Conservation (phyloP, 106 monocot species). For the Platanthera guangdongensis region DNA sequence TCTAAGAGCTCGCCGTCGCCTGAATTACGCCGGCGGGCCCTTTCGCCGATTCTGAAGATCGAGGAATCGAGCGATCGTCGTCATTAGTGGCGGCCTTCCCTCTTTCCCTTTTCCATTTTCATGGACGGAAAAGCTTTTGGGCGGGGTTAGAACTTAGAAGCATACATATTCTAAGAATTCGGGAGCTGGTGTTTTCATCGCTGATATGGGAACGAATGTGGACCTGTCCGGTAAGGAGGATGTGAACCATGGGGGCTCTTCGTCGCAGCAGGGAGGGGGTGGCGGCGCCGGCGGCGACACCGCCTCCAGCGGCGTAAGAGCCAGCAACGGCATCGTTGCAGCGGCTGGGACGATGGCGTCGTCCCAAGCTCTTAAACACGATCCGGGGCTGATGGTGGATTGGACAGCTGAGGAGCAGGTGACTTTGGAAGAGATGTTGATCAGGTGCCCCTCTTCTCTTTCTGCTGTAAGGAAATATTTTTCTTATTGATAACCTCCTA, state of each 20-base stretch:
- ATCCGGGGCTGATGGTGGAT: constrained; percentile 30
- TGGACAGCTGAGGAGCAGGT: constrained; percentile 41
- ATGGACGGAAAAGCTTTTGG: background rate
- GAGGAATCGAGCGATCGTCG: background rate
- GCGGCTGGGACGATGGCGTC: constrained; percentile 10
- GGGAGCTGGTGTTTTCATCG: background rate
- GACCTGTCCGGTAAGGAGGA: constrained; percentile 25
- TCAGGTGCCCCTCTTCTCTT: constrained; percentile 14
- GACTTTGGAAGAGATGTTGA: constrained; percentile 32
- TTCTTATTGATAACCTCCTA: background rate
- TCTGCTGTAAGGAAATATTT: background rate
- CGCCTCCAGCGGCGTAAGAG: background rate
- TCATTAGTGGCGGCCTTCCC: background rate
- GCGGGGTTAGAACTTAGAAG: background rate
- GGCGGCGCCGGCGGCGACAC: constrained; percentile 15
- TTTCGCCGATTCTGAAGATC: background rate
- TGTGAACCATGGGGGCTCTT: constrained; percentile 12
- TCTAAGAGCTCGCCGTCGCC: background rate
- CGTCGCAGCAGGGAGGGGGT: constrained; percentile 9
- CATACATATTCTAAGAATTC: background rate
- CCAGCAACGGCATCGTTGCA: background rate
- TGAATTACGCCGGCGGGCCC: background rate
- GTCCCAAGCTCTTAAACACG: constrained; percentile 33
- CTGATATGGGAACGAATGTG: constrained; percentile 46
- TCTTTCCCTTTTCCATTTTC: background rate